Evolutionary conservation across 2,329 filamentous ascomycete genomes (phyloP).

Genomic region (Epichloe typhina): DNA sequence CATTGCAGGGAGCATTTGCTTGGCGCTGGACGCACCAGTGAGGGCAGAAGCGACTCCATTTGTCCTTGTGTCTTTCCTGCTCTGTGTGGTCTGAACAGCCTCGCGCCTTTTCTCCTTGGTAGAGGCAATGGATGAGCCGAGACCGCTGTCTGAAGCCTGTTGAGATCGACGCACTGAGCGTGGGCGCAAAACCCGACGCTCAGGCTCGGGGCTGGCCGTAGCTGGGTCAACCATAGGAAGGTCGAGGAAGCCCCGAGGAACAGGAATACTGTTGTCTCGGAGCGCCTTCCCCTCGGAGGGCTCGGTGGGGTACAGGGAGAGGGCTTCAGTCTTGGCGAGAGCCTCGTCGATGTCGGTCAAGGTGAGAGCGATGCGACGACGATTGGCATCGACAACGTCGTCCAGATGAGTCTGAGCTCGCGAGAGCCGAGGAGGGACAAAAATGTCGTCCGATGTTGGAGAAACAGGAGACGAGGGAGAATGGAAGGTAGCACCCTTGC

Average conservation of each 20-base stretch:
- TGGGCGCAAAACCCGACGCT: constrained; percentile 38
- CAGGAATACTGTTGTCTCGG: constrained; percentile 43
- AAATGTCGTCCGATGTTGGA: constrained; percentile 24
- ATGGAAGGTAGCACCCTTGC: constrained; percentile 58
- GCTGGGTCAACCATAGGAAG: constrained; percentile 38
- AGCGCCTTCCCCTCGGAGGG: constrained; percentile 21
- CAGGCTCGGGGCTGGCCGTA: constrained; percentile 29
- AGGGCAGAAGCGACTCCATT: constrained; percentile 39
- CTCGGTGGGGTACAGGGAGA: constrained; percentile 24
- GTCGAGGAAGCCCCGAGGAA: constrained; percentile 46
- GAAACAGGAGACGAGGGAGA: constrained; percentile 34
- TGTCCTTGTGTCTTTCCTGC: constrained; percentile 17
- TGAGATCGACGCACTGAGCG: constrained; percentile 43
- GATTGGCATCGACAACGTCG: constrained; percentile 56
- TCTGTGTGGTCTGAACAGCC: constrained; percentile 18
- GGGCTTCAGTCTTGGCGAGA: constrained; percentile 33
- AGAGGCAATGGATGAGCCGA: constrained; percentile 69
- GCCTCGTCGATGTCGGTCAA: constrained; percentile 53
- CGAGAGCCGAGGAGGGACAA: constrained; percentile 41
- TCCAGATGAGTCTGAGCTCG: constrained; percentile 59
- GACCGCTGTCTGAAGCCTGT: constrained; percentile 73
- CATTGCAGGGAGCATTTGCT: constrained; percentile 44
- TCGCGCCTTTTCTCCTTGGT: constrained; percentile 40
- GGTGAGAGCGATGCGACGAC: constrained; percentile 54
- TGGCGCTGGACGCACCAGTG: constrained; percentile 37